phyloP scores from a whole-genome alignment of 495 filamentous ascomycete species.

The Pyrenopolyporus hunteri region DNA sequence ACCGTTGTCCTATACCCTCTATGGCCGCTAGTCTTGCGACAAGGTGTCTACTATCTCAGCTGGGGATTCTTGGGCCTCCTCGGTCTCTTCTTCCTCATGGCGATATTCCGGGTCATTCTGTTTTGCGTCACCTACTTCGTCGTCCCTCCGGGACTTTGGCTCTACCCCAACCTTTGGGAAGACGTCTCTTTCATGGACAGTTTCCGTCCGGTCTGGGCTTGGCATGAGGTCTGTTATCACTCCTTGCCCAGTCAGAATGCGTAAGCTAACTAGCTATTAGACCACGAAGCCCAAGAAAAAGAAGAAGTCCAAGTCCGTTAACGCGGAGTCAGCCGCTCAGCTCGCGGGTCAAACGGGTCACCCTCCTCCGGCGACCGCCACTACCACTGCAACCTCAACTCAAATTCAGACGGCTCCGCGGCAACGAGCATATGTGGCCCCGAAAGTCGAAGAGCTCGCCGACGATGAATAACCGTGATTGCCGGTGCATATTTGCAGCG shows the following conservation, averaged over 20 bases:
- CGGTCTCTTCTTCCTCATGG: slow-evolving; percentile 96
- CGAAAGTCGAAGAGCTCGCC: slow-evolving; percentile 70
- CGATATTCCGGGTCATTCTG: slow-evolving; percentile 93
- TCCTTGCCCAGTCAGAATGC: slow-evolving; percentile 2
- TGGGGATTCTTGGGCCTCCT: slow-evolving; percentile 93
- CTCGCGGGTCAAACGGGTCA: slow-evolving; percentile 58
- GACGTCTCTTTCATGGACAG: slow-evolving; percentile 98
- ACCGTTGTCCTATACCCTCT: slow-evolving; percentile 92
- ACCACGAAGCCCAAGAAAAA: slow-evolving; percentile 67
- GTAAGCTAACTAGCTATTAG: slow-evolving; percentile 43
- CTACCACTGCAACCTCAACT: slow-evolving; percentile 62
- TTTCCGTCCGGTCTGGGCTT: slow-evolving; percentile 96
- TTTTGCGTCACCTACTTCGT: slow-evolving; percentile 91
- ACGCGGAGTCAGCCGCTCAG: slow-evolving; percentile 48
- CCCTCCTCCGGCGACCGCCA: slow-evolving; percentile 61
- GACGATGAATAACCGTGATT: slow-evolving; percentile 58
- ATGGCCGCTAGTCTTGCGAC: slow-evolving; percentile 88
- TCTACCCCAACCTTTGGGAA: slow-evolving; percentile 98
- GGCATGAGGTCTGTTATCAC: slow-evolving; percentile 82
- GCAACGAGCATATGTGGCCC: slow-evolving; percentile 57
- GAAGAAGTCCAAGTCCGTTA: slow-evolving; percentile 56
- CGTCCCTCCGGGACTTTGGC: slow-evolving; percentile 87
- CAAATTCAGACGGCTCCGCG: slow-evolving; percentile 54
- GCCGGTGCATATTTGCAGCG: slow-evolving; percentile 22
- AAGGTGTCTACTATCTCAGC: slow-evolving; percentile 97